These are phyloP conservation scores for Naegleria gruberi DNA, from an alignment of 208 protist genomes.

Conservation along the genomic window DNA sequence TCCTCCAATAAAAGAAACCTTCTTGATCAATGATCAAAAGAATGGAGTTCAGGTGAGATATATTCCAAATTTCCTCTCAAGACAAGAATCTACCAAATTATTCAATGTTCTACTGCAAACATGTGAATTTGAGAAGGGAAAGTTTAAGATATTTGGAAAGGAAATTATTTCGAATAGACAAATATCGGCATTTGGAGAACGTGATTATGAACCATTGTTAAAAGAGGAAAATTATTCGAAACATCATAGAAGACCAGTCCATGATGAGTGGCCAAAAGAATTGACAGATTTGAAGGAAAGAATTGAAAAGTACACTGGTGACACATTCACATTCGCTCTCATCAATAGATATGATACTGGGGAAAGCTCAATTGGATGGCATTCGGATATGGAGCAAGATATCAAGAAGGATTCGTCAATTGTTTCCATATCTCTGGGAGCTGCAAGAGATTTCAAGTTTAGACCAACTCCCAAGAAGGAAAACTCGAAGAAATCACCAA, in stretches of 20 bases:
- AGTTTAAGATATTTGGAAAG: neutral
- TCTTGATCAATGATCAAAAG: neutral
- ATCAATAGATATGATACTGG: neutral
- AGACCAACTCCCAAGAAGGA: neutral
- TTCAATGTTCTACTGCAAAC: neutral
- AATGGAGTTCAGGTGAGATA: neutral
- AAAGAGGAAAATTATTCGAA: neutral
- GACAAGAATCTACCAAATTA: neutral
- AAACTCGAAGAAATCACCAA: no score
- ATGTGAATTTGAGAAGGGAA: neutral
- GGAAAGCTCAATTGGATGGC: neutral
- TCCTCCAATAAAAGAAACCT: no score
- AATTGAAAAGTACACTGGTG: neutral
- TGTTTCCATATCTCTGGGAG: constrained; percentile 6
- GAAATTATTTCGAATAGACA: neutral
- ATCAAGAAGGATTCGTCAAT: neutral
- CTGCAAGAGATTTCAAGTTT: neutral
- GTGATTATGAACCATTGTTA: neutral
- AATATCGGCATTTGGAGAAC: neutral
- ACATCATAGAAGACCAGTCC: neutral
- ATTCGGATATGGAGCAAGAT: neutral
- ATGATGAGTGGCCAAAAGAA: neutral
- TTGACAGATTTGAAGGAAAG: neutral
- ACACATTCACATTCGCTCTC: neutral
- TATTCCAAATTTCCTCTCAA: neutral